Evolutionary conservation across 2,329 filamentous ascomycete genomes (phyloP).

Genomic region (Dactylellina leptospora): DNA sequence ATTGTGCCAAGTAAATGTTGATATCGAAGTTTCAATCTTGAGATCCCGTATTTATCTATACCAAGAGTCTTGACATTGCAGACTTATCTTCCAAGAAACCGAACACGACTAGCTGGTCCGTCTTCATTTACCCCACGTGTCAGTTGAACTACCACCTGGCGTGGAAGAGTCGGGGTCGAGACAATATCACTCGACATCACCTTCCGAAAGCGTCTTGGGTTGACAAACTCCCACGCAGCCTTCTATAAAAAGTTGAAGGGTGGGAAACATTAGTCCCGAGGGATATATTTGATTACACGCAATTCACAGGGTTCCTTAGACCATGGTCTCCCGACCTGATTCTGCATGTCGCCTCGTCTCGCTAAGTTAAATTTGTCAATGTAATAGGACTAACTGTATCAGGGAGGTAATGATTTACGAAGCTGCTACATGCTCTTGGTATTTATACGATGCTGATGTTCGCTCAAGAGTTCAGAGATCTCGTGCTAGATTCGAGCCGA

Average conservation of each 20-base stretch:
- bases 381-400: not conserved
- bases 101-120: no score
- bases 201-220: not conserved
- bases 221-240: not conserved
- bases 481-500: no score
- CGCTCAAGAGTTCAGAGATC: no score
- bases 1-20: not conserved
- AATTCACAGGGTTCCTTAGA: not conserved
- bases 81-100: no score
- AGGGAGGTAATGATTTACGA: not conserved
- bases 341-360: conserved; percentile 3
- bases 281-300: not conserved
- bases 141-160: not conserved
- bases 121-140: not conserved
- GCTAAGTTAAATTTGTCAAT: conserved; percentile 14
- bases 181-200: not conserved
- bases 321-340: not conserved
- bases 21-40: not conserved
- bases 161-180: not conserved
- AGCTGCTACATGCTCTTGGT: not conserved
- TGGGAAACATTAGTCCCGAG: not conserved
- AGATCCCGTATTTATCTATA: not conserved
- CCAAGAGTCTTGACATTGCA: conserved; percentile 2
- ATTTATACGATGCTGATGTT: not conserved
- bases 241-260: not conserved